Evolutionary conservation across 768 basidiomycete species (phyloP).

Genomic region (Naganishia friedmannii): DNA sequence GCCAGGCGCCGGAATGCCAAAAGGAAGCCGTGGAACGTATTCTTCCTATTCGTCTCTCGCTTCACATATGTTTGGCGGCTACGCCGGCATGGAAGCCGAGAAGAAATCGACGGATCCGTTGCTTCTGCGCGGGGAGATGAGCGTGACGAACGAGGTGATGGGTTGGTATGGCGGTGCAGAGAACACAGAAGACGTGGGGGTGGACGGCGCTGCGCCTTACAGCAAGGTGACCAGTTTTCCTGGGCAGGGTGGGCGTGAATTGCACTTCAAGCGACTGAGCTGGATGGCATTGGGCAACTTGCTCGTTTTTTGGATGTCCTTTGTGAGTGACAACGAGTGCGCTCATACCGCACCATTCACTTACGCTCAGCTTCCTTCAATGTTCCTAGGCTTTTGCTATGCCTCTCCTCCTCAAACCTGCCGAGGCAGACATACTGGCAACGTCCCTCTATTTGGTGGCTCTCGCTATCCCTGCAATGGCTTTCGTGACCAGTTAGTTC

Average conservation of each 20-base stretch:
- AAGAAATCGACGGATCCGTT: conserved; percentile 32
- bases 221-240: neutral
- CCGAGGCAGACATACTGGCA: neutral
- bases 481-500: neutral
- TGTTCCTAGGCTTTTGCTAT: conserved; percentile 5
- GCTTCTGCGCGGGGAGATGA: conserved; percentile 7
- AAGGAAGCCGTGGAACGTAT: neutral
- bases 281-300: neutral
- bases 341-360: neutral
- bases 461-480: conserved; percentile 8
- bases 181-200: neutral
- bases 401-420: conserved; percentile 4
- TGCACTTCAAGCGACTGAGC: neutral
- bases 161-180: neutral
- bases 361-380: neutral
- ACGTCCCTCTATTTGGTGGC: conserved; percentile 11
- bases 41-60: conserved; percentile 6
- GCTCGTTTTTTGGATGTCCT: conserved; percentile 18
- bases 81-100: neutral
- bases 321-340: conserved; percentile 14
- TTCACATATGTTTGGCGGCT: conserved; percentile 9
- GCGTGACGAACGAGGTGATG: neutral
- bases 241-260: neutral
- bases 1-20: neutral
- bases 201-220: neutral